Percentiles rank a stretch among this genome's conserved stretches.
phyloP scores from a whole-genome alignment of 2,329 filamentous ascomycete genomes.

The Penicillium glabrum region DNA sequence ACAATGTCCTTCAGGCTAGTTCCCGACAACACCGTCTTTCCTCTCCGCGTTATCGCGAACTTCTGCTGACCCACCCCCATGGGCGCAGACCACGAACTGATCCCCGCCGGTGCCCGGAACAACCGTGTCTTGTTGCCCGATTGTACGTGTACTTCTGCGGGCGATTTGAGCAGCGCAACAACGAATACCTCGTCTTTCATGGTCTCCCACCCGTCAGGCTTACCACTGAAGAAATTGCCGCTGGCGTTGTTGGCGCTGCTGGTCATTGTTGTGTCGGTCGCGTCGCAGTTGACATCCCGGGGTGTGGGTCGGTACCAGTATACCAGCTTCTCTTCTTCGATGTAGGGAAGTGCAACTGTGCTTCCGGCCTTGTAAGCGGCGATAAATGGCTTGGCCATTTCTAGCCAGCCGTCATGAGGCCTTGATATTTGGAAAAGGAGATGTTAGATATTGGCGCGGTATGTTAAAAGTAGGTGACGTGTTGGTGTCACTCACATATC shows the following conservation, averaged over 20 bases:
- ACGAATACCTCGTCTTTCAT: conserved; percentile 55
- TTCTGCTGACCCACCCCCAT: conserved; percentile 51
- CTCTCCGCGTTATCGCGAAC: conserved; percentile 48
- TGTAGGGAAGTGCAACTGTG: conserved; percentile 36
- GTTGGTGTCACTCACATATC: conserved; percentile 41
- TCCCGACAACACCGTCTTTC: conserved; percentile 44
- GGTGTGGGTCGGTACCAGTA: conserved; percentile 59
- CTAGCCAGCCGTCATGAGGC: conserved; percentile 55
- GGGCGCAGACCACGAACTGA: conserved; percentile 45
- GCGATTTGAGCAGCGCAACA: conserved; percentile 50
- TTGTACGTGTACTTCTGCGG: conserved; percentile 46
- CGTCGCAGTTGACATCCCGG: conserved; percentile 49
- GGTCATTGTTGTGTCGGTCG: conserved; percentile 52
- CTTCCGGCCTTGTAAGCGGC: conserved; percentile 52
- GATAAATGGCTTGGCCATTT: conserved; percentile 56
- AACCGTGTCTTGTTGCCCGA: conserved; percentile 48
- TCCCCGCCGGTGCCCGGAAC: conserved; percentile 49
- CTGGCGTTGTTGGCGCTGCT: conserved; percentile 45
- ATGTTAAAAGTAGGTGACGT: neutral
- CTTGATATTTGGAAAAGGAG: conserved; percentile 18
- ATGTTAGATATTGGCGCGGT: neutral
- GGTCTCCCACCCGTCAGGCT: conserved; percentile 52
- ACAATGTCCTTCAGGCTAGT: conserved; percentile 53
- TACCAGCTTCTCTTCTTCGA: conserved; percentile 51
- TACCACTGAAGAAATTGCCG: conserved; percentile 55